Evolutionary conservation across 148 eudicot genomes (phyloP).

Genomic region (Chenopodium album): DNA sequence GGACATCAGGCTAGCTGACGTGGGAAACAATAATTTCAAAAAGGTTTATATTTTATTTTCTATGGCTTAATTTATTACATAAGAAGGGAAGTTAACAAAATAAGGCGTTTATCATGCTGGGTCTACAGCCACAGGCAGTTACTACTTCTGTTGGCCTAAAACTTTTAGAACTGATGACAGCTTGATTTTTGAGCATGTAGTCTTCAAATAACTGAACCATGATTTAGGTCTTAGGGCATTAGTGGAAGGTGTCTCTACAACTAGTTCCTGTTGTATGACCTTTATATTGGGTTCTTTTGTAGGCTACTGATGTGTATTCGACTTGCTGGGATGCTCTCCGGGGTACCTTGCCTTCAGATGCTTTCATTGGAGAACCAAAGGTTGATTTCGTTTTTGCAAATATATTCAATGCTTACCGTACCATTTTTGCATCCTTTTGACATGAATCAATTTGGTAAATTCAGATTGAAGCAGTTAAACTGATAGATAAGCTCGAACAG

Average conservation of each 20-base stretch:
- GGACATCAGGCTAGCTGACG: constrained; percentile 71
- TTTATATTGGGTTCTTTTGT: constrained; percentile 13
- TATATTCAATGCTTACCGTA: neutral
- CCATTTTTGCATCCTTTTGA: neutral
- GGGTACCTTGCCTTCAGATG: constrained; percentile 76
- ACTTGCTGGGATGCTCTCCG: constrained; percentile 82
- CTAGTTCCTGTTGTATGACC: neutral
- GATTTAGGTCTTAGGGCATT: neutral
- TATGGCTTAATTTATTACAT: neutral
- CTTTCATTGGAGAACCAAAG: constrained; percentile 88
- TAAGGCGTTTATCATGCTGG: neutral
- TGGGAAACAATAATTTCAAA: constrained; percentile 64
- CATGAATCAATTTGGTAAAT: neutral
- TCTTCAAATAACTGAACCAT: neutral
- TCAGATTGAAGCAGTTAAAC: constrained; percentile 81
- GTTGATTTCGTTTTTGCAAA: constrained; percentile 25
- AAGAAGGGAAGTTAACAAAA: neutral
- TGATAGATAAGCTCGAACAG: constrained; percentile 79
- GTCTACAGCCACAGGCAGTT: neutral
- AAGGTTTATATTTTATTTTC: constrained; percentile 43
- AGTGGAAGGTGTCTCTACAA: neutral
- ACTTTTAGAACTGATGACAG: neutral
- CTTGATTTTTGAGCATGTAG: neutral
- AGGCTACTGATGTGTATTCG: constrained; percentile 70
- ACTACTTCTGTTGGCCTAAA: neutral